Base-by-base conservation (phyloP, 2,329 filamentous ascomycete genomes). In the Dactylellina sp. region DNA sequence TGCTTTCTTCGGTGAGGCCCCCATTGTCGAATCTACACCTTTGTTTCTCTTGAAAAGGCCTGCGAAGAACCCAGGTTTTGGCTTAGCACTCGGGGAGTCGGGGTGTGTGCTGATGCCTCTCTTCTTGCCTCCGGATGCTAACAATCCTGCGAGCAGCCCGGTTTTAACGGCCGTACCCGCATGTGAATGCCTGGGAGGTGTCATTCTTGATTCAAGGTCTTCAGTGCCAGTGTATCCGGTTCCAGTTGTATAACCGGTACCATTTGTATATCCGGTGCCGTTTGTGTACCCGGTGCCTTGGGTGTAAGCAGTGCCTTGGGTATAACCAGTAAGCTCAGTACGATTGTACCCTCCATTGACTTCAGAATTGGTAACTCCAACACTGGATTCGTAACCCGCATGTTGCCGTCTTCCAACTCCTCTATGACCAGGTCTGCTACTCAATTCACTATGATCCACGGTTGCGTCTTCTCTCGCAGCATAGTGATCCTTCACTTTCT, bases 401-500 rank as follows among this genome's bases (percentile, higher is more conserved):
- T 53, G 52, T 20, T 46, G 53, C 11, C 68, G 52, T 18, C 60
- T 55, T 49, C 49, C 52, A 16, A 35, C 25, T n/a, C 22, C 32
- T 16, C 60, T 32, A 24, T 49, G 44, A 7, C 62, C 62, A 9
- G 61, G 63, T 35, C 71, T 35, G 50, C 63, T 75, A 25, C 71
- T 68, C 12, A 75, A 56, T n/a, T 75, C 71, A 7, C 62, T 75
- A 24, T 64, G 63, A 7, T 75, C 71, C n/a, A 57, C 59, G 22
- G 71, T 68, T 49, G 44, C 47, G 32, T 68, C 71, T n/a, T 75
- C 56, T 25, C 46, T 61, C 14, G 46, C 46, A 7, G 71, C 46
- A 32, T 75, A 66, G 24, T 66, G 71, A 46, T 66, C 62, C 40
- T 75, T 68, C n/a, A 75, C 61, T 50, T 75, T 75, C 56, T 75